phyloP scores from a whole-genome alignment of 1,284 basidiomycete genomes.

The Caloboletus inedulis region DNA sequence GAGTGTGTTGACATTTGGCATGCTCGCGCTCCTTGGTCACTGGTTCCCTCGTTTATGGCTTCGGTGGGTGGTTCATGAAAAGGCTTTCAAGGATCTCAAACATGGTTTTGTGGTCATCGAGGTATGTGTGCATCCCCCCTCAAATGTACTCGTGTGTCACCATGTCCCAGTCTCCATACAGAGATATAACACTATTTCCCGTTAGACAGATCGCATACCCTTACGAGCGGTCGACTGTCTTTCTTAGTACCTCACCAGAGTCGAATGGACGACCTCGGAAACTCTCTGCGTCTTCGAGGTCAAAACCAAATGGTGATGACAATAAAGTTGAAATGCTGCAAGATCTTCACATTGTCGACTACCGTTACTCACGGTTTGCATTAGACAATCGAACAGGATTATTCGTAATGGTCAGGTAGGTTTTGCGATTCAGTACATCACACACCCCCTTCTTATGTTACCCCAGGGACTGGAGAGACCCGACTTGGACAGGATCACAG shows the following conservation, averaged over 20 bases:
- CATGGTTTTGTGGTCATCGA: constrained; percentile 86
- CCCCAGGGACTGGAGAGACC: constrained; percentile 88
- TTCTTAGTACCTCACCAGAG: constrained; percentile 42
- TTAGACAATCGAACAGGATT: constrained; percentile 83
- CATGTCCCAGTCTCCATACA: constrained; percentile 65
- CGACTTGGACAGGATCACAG: constrained; percentile 64
- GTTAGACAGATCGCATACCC: constrained; percentile 69
- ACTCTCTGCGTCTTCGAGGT: constrained; percentile 25
- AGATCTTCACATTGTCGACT: constrained; percentile 65
- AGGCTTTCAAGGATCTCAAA: constrained; percentile 73
- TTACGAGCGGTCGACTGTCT: constrained; percentile 76
- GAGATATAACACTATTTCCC: constrained; percentile 76
- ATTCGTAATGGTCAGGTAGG: constrained; percentile 78
- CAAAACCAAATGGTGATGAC: constrained; percentile 27
- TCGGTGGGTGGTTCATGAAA: constrained; percentile 81
- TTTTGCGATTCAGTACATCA: background rate
- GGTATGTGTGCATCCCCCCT: constrained; percentile 47
- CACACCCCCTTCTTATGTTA: constrained; percentile 6
- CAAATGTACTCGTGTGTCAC: background rate
- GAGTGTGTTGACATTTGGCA: constrained; percentile 72
- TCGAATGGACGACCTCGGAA: constrained; percentile 22
- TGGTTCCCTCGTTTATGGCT: constrained; percentile 95
- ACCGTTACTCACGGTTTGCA: constrained; percentile 89
- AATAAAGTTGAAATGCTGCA: constrained; percentile 39
- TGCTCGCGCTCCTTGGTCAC: constrained; percentile 80